Conservation (phyloP, 176 grass and related monocot genomes). For the Puya raimondii region DNA sequence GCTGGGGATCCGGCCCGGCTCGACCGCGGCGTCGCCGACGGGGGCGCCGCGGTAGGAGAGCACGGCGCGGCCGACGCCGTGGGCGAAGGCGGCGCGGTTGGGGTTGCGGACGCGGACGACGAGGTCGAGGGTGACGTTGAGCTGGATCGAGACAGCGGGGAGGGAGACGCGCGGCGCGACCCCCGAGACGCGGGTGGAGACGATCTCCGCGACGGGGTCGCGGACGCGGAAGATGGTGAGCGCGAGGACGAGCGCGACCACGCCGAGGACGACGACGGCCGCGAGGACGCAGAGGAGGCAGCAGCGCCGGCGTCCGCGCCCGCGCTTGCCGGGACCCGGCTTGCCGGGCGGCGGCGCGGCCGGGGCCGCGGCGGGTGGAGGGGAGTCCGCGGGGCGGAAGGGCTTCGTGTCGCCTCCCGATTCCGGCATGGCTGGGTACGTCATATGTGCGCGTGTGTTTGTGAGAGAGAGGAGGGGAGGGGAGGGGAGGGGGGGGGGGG, state of each 20-base stretch:
- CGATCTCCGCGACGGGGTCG: slow-evolving; percentile 37
- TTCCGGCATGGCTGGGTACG: slow-evolving; percentile 21
- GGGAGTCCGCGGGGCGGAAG: neutral
- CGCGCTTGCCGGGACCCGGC: neutral
- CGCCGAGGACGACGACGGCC: slow-evolving; percentile 34
- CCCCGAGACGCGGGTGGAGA: slow-evolving; percentile 39
- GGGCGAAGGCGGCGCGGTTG: slow-evolving; percentile 53
- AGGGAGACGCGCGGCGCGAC: slow-evolving; percentile 25
- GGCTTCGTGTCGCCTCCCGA: slow-evolving; percentile 8
- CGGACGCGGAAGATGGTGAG: slow-evolving; percentile 47
- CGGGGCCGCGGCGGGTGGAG: too few relatives aligned
- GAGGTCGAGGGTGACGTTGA: slow-evolving; percentile 69
- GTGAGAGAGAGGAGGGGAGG: neutral
- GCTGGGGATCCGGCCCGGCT: slow-evolving; percentile 31
- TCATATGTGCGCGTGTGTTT: neutral
- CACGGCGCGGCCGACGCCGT: slow-evolving; percentile 19
- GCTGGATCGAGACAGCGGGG: slow-evolving; percentile 23
- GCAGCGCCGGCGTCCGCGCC: slow-evolving; percentile 21
- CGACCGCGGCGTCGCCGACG: slow-evolving; percentile 41
- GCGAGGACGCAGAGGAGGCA: slow-evolving; percentile 21
- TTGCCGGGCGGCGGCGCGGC: too few relatives aligned
- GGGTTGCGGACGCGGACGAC: slow-evolving; percentile 56
- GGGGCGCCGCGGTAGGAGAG: slow-evolving; percentile 49
- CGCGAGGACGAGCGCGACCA: slow-evolving; percentile 27
- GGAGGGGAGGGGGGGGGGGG: neutral